These are phyloP conservation scores for Adansonia rubrostipa DNA, from an alignment of 441 rosid genomes.

Conservation along the genomic window DNA sequence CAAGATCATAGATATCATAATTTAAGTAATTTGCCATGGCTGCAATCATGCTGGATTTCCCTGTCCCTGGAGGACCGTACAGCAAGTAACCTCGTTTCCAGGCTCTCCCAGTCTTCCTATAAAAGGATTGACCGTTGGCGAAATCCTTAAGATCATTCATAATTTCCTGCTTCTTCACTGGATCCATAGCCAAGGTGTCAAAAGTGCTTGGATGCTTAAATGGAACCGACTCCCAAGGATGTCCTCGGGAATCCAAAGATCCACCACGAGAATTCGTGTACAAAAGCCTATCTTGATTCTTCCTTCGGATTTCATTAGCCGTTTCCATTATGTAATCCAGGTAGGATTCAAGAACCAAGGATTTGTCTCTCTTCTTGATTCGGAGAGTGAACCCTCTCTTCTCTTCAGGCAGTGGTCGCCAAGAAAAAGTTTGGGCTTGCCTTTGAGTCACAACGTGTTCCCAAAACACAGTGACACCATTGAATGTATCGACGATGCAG, in stretches of 20 bases:
- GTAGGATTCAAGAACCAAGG: constrained; percentile 60
- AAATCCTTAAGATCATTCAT: constrained; percentile 72
- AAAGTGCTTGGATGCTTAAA: constrained; percentile 95
- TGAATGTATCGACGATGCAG: constrained; percentile 62
- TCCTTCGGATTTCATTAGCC: constrained; percentile 72
- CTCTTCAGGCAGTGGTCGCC: constrained; percentile 93
- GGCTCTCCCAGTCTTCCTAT: constrained; percentile 78
- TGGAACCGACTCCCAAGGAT: constrained; percentile 95
- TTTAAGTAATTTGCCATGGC: constrained; percentile 81
- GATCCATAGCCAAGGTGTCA: constrained; percentile 88
- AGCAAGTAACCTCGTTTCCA: constrained; percentile 85
- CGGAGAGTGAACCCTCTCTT: constrained; percentile 81
- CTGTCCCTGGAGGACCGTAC: constrained; percentile 88
- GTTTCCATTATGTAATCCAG: constrained; percentile 70
- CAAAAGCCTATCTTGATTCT: constrained; percentile 64
- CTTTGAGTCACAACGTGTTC: constrained; percentile 83
- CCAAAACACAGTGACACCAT: constrained; percentile 67
- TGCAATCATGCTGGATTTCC: constrained; percentile 85
- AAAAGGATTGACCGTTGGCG: constrained; percentile 64
- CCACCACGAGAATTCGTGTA: constrained; percentile 94
- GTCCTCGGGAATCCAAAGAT: constrained; percentile 75
- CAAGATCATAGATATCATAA: constrained; percentile 78
- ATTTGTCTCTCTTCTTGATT: constrained; percentile 64
- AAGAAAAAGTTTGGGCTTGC: constrained; percentile 71
- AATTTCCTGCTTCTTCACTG: constrained; percentile 57